Evolutionary conservation across 345 rosid genomes (phyloP).

Genomic region (Carallia pectinifolia): DNA sequence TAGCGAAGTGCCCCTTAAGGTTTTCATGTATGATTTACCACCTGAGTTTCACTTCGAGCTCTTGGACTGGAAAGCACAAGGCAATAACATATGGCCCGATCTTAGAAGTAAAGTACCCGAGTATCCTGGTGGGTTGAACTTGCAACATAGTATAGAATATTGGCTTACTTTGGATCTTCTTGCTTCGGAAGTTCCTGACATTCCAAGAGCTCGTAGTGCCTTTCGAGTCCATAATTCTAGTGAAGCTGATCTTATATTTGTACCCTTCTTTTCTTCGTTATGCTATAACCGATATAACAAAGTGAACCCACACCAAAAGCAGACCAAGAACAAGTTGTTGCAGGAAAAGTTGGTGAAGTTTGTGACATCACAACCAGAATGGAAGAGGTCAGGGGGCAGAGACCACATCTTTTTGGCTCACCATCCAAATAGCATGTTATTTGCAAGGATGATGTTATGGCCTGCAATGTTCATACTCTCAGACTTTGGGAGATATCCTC

Average conservation of each 20-base stretch:
- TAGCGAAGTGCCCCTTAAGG: conserved; percentile 43
- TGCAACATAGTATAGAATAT: conserved; percentile 94
- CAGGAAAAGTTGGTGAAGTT: conserved; percentile 66
- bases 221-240: conserved; percentile 73
- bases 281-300: conserved; percentile 74
- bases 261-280: conserved; percentile 88
- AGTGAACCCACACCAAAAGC: conserved; percentile 51
- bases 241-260: conserved; percentile 78
- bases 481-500: conserved; percentile 93
- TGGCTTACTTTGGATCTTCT: conserved; percentile 95
- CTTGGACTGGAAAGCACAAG: conserved; percentile 63
- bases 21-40: conserved; percentile 86
- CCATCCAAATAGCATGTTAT: conserved; percentile 89
- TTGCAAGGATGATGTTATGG: conserved; percentile 73
- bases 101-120: conserved; percentile 47
- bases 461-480: conserved; percentile 77
- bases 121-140: conserved; percentile 87
- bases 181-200: conserved; percentile 54
- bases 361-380: conserved; percentile 59
- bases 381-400: conserved; percentile 75
- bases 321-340: conserved; percentile 53
- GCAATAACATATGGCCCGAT: conserved; percentile 75
- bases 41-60: conserved; percentile 86
- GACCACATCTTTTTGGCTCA: conserved; percentile 86
- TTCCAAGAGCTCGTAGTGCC: conserved; percentile 48